phyloP scores from a whole-genome alignment of 768 basidiomycete genomes.

The Lactarius psammicola region DNA sequence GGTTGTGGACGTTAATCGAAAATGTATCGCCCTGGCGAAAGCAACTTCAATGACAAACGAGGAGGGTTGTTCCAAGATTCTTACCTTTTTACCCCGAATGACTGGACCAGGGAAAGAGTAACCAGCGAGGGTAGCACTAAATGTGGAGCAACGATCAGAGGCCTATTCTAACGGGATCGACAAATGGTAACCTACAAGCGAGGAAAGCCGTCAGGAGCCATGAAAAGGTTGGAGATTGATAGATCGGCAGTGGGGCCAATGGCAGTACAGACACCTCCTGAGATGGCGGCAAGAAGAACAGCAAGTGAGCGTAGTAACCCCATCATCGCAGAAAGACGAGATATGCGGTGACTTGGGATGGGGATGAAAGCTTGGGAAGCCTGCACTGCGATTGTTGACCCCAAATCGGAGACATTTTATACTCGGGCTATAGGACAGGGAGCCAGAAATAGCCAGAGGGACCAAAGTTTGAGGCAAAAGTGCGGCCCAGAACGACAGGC shows the following conservation, averaged over 20 bases:
- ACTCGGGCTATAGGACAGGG: no score
- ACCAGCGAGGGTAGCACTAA: conserved; percentile 42
- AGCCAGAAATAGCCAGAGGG: no score
- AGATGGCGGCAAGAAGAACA: conserved; percentile 8
- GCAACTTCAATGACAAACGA: conserved; percentile 30
- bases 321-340: background rate
- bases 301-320: no score
- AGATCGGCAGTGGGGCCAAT: conserved; percentile 31
- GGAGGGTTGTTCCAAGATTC: no score
- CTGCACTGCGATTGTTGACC: background rate
- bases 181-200: conserved; percentile 11
- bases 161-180: background rate
- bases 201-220: conserved; percentile 30
- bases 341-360: no score
- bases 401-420: no score
- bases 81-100: no score
- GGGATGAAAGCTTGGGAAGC: background rate
- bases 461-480: no score
- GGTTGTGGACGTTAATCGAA: conserved; percentile 44
- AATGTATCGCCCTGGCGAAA: conserved; percentile 37
- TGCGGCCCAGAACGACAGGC: no score
- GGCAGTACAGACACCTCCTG: conserved; percentile 10
- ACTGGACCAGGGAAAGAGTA: conserved; percentile 36
- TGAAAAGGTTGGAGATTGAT: conserved; percentile 25
- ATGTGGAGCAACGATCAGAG: background rate